These are phyloP conservation scores for Plectosphaerella sp. DNA, from an alignment of 2,329 filamentous ascomycete species.

Conservation along the genomic window DNA sequence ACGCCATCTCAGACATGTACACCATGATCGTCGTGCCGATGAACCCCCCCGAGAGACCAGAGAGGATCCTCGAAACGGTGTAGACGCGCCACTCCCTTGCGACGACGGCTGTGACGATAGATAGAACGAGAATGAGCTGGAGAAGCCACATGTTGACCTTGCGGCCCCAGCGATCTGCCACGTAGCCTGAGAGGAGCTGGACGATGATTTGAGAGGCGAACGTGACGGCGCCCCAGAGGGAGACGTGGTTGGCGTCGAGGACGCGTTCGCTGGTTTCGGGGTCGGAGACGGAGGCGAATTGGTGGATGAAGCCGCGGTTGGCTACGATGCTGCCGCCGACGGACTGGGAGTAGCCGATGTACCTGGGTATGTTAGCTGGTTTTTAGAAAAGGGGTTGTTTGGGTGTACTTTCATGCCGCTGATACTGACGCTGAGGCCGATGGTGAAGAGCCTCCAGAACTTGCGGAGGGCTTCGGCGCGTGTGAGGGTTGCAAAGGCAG, in stretches of 20 bases:
- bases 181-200: not conserved
- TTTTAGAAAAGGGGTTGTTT: too few relatives aligned
- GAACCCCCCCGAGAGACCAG: not conserved
- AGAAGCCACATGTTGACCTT: not conserved
- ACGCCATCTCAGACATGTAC: conserved; percentile 1
- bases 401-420: not conserved
- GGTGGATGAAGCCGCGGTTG: conserved; percentile 1
- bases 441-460: not conserved
- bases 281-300: not conserved
- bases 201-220: not conserved
- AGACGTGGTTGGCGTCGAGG: not conserved
- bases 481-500: not conserved
- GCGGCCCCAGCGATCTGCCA: not conserved
- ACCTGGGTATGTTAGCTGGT: not conserved
- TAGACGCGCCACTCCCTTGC: not conserved
- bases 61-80: not conserved
- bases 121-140: not conserved
- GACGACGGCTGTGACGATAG: not conserved
- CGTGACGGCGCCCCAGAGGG: not conserved
- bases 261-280: not conserved
- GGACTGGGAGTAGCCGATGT: not conserved
- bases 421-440: not conserved
- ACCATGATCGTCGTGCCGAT: not conserved
- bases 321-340: not conserved
- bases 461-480: not conserved